Conservation (phyloP, 2,329 filamentous ascomycete species). For the Bipolaris cookei region DNA sequence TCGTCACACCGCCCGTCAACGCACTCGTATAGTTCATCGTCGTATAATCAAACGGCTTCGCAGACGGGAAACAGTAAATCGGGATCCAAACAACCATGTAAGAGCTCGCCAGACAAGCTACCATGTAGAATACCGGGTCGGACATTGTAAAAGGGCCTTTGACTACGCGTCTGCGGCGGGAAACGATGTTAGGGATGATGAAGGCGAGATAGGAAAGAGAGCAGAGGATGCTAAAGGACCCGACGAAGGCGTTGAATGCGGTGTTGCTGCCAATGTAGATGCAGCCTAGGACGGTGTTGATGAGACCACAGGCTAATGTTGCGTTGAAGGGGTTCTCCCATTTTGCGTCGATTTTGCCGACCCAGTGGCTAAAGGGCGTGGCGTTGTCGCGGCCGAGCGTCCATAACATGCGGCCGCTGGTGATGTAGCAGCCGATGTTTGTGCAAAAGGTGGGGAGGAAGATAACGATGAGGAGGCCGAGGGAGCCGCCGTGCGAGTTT, state of each 20-base stretch:
- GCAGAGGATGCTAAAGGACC: slow-evolving; percentile 63
- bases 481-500: slow-evolving; percentile 48
- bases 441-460: slow-evolving; percentile 61
- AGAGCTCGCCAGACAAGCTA: slow-evolving; percentile 60
- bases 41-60: slow-evolving; percentile 53
- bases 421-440: slow-evolving; percentile 64
- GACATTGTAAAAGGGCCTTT: slow-evolving; percentile 66
- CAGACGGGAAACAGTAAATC: slow-evolving; percentile 66
- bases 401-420: slow-evolving; percentile 68
- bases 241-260: slow-evolving; percentile 71
- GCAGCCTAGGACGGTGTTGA: slow-evolving; percentile 64
- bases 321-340: slow-evolving; percentile 63
- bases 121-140: slow-evolving; percentile 47
- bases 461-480: slow-evolving; percentile 59
- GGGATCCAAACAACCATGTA: slow-evolving; percentile 68
- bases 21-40: slow-evolving; percentile 63
- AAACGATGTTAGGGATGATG: slow-evolving; percentile 60
- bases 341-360: slow-evolving; percentile 56
- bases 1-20: slow-evolving; percentile 60
- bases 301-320: slow-evolving; percentile 57
- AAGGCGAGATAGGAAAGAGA: slow-evolving; percentile 67
- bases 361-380: slow-evolving; percentile 58
- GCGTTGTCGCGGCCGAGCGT: slow-evolving; percentile 65
- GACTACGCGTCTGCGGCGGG: slow-evolving; percentile 50
- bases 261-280: slow-evolving; percentile 71